Evolutionary conservation across 140 eudicot species (phyloP).

Genomic region (Senecio squalidus): DNA sequence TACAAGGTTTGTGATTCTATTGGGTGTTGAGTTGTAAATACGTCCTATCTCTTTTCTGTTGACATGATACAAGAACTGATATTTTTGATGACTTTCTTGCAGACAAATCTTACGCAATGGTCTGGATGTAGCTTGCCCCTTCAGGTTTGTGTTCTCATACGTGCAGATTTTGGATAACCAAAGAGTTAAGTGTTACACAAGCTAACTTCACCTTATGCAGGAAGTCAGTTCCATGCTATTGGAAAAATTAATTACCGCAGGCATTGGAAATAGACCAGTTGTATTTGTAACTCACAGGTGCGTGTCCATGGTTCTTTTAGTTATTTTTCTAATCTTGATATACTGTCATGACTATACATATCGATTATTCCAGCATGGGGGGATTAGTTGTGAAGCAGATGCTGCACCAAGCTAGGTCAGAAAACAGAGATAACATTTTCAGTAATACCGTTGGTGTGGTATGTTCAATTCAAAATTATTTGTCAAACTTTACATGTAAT

Average conservation of each 20-base stretch:
- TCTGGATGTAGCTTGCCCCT: constrained; percentile 97
- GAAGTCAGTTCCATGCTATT: constrained; percentile 93
- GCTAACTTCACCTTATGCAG: constrained; percentile 32
- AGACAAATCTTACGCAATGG: constrained; percentile 99
- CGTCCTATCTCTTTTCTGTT: neutral
- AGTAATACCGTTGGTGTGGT: constrained; percentile 83
- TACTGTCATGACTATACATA: neutral
- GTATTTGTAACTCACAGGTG: constrained; percentile 97
- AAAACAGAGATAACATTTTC: constrained; percentile 56
- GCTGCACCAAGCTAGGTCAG: constrained; percentile 77
- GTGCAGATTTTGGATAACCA: no score
- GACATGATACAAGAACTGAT: neutral
- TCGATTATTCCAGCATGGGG: constrained; percentile 79
- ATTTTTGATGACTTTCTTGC: constrained; percentile 26
- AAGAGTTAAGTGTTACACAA: neutral
- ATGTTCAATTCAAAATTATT: constrained; percentile 35
- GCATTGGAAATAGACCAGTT: constrained; percentile 90
- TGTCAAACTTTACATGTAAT: neutral
- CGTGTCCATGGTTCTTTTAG: neutral
- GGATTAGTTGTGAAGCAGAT: constrained; percentile 98
- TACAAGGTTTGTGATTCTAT: constrained; percentile 69
- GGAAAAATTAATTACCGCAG: constrained; percentile 87
- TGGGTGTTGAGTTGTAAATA: neutral
- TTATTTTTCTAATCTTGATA: neutral
- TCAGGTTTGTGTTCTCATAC: constrained; percentile 52